Evolutionary conservation across 257 asterid species (phyloP).

Genomic region (Verbascum thapsus): DNA sequence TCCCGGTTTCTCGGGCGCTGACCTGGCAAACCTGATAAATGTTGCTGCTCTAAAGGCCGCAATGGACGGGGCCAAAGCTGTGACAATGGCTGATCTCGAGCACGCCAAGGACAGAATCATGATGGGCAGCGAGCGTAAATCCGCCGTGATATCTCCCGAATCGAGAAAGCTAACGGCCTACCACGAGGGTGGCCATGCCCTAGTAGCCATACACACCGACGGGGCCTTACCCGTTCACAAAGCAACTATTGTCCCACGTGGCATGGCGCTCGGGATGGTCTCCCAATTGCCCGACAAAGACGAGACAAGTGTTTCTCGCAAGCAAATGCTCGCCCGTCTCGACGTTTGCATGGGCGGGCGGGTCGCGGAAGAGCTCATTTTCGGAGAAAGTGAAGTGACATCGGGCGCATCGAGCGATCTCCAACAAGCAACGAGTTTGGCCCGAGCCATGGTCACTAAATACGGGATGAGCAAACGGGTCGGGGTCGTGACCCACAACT

Average conservation of each 20-base stretch:
- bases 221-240: conserved; percentile 89
- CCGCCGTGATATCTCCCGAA: conserved; percentile 85
- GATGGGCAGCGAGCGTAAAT: conserved; percentile 95
- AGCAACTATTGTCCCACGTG: conserved; percentile 91
- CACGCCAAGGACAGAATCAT: conserved; percentile 87
- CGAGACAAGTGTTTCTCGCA: conserved; percentile 76
- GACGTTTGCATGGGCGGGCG: conserved; percentile 88
- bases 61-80: conserved; percentile 85
- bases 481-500: conserved; percentile 77
- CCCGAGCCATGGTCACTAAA: conserved; percentile 82
- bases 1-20: conserved; percentile 96
- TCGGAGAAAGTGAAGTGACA: conserved; percentile 82
- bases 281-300: conserved; percentile 80
- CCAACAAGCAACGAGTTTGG: conserved; percentile 70
- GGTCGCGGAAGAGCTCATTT: conserved; percentile 89
- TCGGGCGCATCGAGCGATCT: conserved; percentile 89
- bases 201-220: conserved; percentile 81
- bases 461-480: conserved; percentile 82
- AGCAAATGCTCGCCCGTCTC: conserved; percentile 87
- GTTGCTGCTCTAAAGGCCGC: conserved; percentile 90
- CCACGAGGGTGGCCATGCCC: conserved; percentile 97
- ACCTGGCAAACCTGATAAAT: conserved; percentile 86
- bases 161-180: conserved; percentile 75
- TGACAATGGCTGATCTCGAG: conserved; percentile 76
- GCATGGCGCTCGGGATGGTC: conserved; percentile 94